Evolutionary conservation across 306 rosid species (phyloP), one percentile per base, ranked within the genome.

Genomic region (Acacia confusa): DNA sequence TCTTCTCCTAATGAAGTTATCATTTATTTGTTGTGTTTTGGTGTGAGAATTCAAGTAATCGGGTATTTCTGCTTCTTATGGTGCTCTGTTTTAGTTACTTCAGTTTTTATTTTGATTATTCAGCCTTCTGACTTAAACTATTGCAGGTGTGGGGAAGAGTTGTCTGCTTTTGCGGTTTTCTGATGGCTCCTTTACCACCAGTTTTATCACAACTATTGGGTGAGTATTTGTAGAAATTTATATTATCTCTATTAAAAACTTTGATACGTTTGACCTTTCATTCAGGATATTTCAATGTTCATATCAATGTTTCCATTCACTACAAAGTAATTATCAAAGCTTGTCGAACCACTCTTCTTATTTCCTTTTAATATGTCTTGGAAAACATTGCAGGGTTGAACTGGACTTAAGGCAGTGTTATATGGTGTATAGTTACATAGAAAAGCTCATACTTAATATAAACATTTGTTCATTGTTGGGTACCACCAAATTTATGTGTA

Each of bases 201-300:
- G 97, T 86, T 93, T 93, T 87, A 93, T 93, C 84, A 93, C 97
- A 85, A 93, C 97, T 55, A 93, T 91, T 79, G 97, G 97, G 97
- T 93, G 80, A 82, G 97, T 89, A 79, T 81, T 75, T 64, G 19
- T 43, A 32, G 44, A 22, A 30, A 75, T 68, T 14, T 47, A 24
- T 45, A 36, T 0, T 2, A 32, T 34, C 34, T 20, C 67, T 60
- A 64, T 8, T 41, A 32, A 52, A 68, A 60, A 19, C 82, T 0
- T 52, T 78, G 28, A 63, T 28, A 6, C 48, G 17, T 45, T 74
- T 82, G n/a, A 27, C 52, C 69, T 57, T 82, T 60, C 48, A 22
- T 25, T 60, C 19, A 13, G 45, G 67, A 70, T 44, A 30, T 76
- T 38, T 43, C 20, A 48, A 25, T 45, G 83, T 48, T 44, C 57